Conservation (phyloP, 768 basidiomycete genomes). For the Phanerochaete sordida region DNA sequence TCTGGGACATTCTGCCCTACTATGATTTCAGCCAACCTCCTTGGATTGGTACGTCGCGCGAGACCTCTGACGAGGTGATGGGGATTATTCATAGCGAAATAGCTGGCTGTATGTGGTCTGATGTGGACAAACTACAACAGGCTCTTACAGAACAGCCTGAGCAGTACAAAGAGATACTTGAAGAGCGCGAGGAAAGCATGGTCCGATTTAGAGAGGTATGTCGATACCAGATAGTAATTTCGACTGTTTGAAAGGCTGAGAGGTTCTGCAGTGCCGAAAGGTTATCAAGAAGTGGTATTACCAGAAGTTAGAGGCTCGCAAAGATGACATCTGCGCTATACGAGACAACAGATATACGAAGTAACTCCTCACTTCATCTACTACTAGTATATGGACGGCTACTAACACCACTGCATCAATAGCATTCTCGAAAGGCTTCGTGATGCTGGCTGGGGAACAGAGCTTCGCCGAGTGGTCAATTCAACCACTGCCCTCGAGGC, state of each 20-base stretch:
- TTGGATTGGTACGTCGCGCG: too few species aligned
- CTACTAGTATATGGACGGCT: not conserved
- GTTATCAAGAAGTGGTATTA: not conserved
- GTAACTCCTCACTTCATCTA: not conserved
- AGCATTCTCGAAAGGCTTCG: not conserved
- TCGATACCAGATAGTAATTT: not conserved
- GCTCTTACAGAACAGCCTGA: not conserved
- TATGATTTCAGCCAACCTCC: too few species aligned
- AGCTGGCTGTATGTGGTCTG: too few species aligned
- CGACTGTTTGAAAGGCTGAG: too few species aligned
- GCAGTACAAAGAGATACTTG: not conserved
- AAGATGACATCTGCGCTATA: not conserved
- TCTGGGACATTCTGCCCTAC: too few species aligned
- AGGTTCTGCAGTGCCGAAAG: not conserved
- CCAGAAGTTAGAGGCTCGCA: not conserved
- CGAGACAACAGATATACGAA: not conserved
- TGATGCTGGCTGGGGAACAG: not conserved
- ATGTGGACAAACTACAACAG: not conserved
- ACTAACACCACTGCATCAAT: not conserved
- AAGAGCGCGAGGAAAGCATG: not conserved
- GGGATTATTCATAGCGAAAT: too few species aligned
- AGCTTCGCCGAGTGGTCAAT: not conserved
- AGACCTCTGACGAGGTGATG: too few species aligned
- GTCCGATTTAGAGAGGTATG: not conserved
- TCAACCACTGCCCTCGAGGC: not conserved